A percentile compares a stretch with the other conserved stretches of the same genome.
Evolutionary conservation across 441 rosid species (phyloP).

Genomic region (Syzygium malaccense): DNA sequence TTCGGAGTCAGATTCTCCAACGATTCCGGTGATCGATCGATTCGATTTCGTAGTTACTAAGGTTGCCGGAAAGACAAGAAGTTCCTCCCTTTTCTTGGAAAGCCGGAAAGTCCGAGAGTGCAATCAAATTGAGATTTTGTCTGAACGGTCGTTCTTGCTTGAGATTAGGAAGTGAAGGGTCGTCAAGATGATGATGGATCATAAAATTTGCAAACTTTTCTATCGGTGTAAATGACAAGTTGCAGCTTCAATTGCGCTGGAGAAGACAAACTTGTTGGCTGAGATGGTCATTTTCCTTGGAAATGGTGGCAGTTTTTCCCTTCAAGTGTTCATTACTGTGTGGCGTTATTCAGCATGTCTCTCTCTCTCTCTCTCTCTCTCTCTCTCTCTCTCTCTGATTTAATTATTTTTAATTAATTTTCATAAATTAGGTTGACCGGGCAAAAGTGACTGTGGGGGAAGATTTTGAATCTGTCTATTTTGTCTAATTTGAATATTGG

Average conservation of each 20-base stretch:
- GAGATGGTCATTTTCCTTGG: background rate
- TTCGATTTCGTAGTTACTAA: background rate
- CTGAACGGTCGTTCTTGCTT: background rate
- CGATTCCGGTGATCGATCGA: background rate
- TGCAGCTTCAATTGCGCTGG: background rate
- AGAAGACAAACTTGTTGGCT: background rate
- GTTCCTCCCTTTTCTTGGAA: background rate
- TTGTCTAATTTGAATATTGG: background rate
- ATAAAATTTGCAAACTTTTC: background rate
- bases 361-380: background rate
- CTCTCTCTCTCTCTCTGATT: background rate
- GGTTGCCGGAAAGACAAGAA: background rate
- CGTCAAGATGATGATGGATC: background rate
- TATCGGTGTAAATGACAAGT: background rate
- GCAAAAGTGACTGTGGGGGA: background rate
- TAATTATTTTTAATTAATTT: background rate
- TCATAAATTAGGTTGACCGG: background rate
- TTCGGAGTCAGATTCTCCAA: background rate
- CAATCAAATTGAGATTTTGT: background rate
- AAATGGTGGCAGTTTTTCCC: background rate
- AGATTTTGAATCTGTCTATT: background rate
- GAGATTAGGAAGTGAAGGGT: background rate
- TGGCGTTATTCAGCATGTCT: background rate
- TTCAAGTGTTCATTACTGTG: background rate
- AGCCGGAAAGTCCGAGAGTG: background rate